Evolutionary conservation across 225 moss, liverwort and hornwort genomes (phyloP).

Genomic region (Takakia lepidozioides): DNA sequence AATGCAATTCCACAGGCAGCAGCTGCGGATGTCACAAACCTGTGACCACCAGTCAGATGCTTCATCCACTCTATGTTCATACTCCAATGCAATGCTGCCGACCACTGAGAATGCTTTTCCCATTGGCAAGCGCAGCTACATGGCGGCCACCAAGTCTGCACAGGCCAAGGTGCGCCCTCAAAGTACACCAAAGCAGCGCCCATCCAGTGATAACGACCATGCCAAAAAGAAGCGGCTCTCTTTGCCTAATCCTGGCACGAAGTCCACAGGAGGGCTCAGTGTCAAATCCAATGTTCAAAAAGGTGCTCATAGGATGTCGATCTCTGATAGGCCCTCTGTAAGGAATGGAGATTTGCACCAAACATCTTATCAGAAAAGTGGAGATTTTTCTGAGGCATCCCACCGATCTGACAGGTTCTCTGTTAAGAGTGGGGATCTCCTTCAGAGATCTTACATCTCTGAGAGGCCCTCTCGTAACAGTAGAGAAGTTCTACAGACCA

Average conservation of each 20-base stretch:
- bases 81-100: conserved; percentile 14
- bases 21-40: conserved; percentile 36
- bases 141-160: conserved; percentile 87
- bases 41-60: conserved; percentile 21
- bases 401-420: conserved; percentile 21
- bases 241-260: conserved; percentile 21
- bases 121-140: conserved; percentile 56
- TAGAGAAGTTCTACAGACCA: not conserved
- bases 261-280: conserved; percentile 6
- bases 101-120: conserved; percentile 13
- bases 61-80: conserved; percentile 29
- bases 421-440: conserved; percentile 16
- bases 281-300: conserved; percentile 27
- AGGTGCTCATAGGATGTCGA: conserved; percentile 19
- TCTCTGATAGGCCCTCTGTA: conserved; percentile 17
- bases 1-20: conserved; percentile 45
- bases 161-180: conserved; percentile 75
- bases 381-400: conserved; percentile 24
- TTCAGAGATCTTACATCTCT: conserved; percentile 26
- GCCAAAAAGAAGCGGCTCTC: conserved; percentile 40
- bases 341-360: conserved; percentile 20
- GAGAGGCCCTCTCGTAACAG: conserved; percentile 17
- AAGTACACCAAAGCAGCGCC: conserved; percentile 62
- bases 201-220: conserved; percentile 35
- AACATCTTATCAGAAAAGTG: conserved; percentile 15